Base-by-base conservation (phyloP, 306 rosid species). In the Fagus sylvatica region DNA sequence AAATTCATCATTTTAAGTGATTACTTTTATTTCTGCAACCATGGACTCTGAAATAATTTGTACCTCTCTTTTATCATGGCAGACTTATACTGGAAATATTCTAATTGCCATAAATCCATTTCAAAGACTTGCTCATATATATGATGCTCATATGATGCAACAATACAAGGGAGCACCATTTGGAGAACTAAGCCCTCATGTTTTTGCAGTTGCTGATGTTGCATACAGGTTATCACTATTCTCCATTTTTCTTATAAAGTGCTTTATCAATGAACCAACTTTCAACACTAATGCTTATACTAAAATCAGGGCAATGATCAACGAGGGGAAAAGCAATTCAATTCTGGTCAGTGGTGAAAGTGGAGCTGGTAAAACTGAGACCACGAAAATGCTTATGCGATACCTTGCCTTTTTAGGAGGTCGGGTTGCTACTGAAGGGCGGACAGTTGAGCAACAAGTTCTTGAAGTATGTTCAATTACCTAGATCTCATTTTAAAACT, bases 301-400 rank as follows among this genome's bases (percentile, higher is more conserved):
- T 13, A 64, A 79, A 82, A 71, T 74, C 91, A 96, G 99, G 93
- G 99, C 98, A 46, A 96, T 96, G 99, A 59, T 93, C 56, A 82
- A 84, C 13, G 98, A 93, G 88, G 87, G 90, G 79, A 96, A 93
- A 83, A 93, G 96, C 90, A 96, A 96, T 90, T 91, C 99, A 48
- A 96, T 96, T 82, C 89, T 96, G 65, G 99, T 93, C 86, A 96
- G 98, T 79, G 99, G 99, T 75, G 99, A 96, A 89, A 96, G 98
- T 90, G 99, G 98, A 86, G 99, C 99, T 13, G 99, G 99, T 83
- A 96, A 96, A 91, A 96, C 99, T 51, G 99, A 96, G 85, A 93
- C 99, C 68, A 93, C 99, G 33, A 96, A 96, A 87, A 96, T 96
- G 99, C 98, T 96, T 49, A 96, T 96, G 99, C 86, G 81, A 53